Conservation (phyloP, 1,139 yeast species). For the Blastobotrys petasosporus region DNA sequence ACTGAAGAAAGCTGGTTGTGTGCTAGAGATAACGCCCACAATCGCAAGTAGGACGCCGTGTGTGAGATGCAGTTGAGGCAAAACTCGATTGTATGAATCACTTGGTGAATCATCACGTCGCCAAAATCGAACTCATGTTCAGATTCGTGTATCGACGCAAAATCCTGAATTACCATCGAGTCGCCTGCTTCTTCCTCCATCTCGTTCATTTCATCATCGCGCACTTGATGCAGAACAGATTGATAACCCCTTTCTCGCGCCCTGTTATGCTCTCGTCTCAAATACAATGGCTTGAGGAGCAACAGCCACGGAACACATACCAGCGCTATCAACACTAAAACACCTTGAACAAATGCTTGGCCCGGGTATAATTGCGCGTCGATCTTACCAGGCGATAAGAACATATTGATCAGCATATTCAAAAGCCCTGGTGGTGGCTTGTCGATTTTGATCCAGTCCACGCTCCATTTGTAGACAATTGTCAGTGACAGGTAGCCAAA, state of each 20-base stretch:
- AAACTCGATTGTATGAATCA: slow-evolving; percentile 96
- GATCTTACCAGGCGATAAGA: slow-evolving; percentile 83
- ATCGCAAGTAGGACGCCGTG: slow-evolving; percentile 91
- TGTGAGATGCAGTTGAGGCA: slow-evolving; percentile 96
- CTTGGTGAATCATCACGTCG: slow-evolving; percentile 94
- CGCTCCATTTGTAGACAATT: slow-evolving; percentile 89
- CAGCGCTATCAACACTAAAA: slow-evolving; percentile 68
- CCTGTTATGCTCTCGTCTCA: slow-evolving; percentile 42
- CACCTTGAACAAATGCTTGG: slow-evolving; percentile 72
- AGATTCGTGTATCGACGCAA: slow-evolving; percentile 17
- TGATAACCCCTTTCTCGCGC: slow-evolving; percentile 13
- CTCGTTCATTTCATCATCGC: slow-evolving; percentile 15
- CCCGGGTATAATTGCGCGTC: slow-evolving; percentile 81
- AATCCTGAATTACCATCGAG: slow-evolving; percentile 24
- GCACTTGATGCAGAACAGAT: slow-evolving; percentile 11
- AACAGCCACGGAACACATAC: slow-evolving; percentile 93
- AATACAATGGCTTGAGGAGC: slow-evolving; percentile 73
- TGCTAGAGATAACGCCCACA: slow-evolving; percentile 97
- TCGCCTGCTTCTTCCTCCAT: slow-evolving; percentile 24
- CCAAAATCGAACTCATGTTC: slow-evolving; percentile 50
- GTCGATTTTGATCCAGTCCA: slow-evolving; percentile 76
- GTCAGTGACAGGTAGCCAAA: slow-evolving; percentile 85
- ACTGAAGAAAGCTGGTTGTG: slow-evolving; percentile 95
- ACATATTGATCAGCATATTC: slow-evolving; percentile 95
- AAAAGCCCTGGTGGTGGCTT: slow-evolving; percentile 87